phyloP scores from a whole-genome alignment of 2,329 filamentous ascomycete genomes.

The Monilinia laxa region DNA sequence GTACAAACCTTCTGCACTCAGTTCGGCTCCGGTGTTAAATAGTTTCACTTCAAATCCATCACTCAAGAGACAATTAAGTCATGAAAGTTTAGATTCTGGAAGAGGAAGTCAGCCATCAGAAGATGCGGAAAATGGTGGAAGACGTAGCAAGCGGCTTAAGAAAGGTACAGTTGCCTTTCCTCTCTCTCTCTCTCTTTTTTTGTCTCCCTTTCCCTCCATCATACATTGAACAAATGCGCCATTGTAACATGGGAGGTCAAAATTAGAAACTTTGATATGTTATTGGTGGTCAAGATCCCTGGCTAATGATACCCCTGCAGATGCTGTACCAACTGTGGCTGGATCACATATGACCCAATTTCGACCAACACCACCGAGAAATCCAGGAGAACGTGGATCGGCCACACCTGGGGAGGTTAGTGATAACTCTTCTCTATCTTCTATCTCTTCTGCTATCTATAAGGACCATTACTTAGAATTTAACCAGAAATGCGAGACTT shows the following conservation, averaged over 20 bases:
- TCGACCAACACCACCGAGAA: slow-evolving; percentile 72
- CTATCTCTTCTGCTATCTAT: slow-evolving; percentile 2
- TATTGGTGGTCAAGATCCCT: slow-evolving; percentile 33
- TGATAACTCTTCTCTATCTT: slow-evolving; percentile 52
- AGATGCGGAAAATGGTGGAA: slow-evolving; percentile 63
- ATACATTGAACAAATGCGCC: slow-evolving; percentile 14
- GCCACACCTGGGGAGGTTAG: slow-evolving; percentile 53
- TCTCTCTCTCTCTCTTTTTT: too few relatives aligned
- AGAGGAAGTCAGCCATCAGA: slow-evolving; percentile 38
- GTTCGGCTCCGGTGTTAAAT: slow-evolving; percentile 53
- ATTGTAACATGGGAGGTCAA: slow-evolving; percentile 19
- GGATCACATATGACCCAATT: slow-evolving; percentile 97
- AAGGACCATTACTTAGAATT: slow-evolving; percentile 37
- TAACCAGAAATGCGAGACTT: slow-evolving; percentile 76
- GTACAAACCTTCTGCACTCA: slow-evolving; percentile 55
- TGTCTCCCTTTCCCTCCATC: neutral
- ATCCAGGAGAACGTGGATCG: slow-evolving; percentile 50
- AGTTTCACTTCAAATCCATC: slow-evolving; percentile 51
- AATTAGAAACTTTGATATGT: slow-evolving; percentile 24
- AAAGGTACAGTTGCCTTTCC: slow-evolving; percentile 60
- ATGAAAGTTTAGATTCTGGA: slow-evolving; percentile 46
- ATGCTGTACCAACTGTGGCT: slow-evolving; percentile 77
- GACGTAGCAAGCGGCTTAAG: slow-evolving; percentile 89
- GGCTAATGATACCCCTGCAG: slow-evolving; percentile 47
- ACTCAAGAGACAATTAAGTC: slow-evolving; percentile 75